Base-by-base conservation (phyloP, 2,329 filamentous ascomycete genomes). In the Venturia oleaginea region DNA sequence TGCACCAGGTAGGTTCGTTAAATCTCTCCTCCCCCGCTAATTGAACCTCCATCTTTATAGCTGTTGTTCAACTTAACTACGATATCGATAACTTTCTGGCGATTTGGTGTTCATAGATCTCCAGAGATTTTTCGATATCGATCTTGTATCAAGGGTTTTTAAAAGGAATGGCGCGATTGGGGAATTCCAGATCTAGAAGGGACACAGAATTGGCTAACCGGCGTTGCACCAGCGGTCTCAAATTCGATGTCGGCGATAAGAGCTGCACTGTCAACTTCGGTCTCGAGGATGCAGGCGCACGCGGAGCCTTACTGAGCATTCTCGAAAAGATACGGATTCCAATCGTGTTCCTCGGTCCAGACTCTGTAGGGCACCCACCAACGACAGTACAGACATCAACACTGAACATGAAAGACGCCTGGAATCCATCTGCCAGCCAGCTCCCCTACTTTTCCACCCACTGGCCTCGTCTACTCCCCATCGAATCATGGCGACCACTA, bases 391-490 rank as follows among this genome's bases (percentile, higher is more conserved):
- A 60, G 27, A 30, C 34, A 10, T 27, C 40, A 43, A 22, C 27
- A 38, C n/a, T 60, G 32, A 43, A 43, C n/a, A 43, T 17, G 24
- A 57, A 34, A 7, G 30, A 32, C n/a, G 15, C 30, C 27, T 60
- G 59, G 59, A 24, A 32, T 10, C 59, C 59, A 37, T 13, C 27
- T 24, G 7, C 59, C 13, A 60, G 40, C n/a, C 34, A 40, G 10
- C 59, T 60, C n/a, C 59, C 40, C 6, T 40, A 60, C 24, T 60
- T 60, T 15, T 60, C 59, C 24, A 24, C 8, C 32, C 59, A 43
- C 3, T 60, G 59, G 59, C 34, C 34, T 22, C n/a, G 59, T 60
- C 32, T 60, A 32, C 34, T 60, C n/a, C 59, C 59, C 17, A 43
- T 60, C 15, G 19, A 15, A 17, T 40, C 59, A 43, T 40, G 37